Evolutionary conservation across 2,329 filamentous ascomycete species (phyloP).

Genomic region (Aspergillus japonicus): DNA sequence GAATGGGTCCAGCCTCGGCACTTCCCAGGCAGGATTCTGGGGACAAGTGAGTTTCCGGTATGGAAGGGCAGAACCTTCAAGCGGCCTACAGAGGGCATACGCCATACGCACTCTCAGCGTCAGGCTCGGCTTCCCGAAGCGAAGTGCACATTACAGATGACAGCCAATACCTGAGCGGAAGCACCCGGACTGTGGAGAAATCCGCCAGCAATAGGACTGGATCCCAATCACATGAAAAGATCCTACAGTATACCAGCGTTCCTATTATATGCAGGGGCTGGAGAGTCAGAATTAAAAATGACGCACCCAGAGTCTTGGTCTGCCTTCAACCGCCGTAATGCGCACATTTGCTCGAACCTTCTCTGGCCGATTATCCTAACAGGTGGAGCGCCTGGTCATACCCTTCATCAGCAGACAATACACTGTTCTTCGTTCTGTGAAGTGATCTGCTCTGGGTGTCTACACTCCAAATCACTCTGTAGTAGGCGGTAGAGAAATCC

Average conservation of each 20-base stretch:
- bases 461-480: background rate
- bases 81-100: background rate
- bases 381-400: background rate
- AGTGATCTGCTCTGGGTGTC: background rate
- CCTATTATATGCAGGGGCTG: background rate
- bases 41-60: background rate
- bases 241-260: background rate
- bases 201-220: background rate
- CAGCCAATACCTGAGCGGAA: background rate
- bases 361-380: background rate
- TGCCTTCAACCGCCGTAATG: background rate
- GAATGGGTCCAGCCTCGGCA: background rate
- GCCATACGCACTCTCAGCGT: background rate
- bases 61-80: background rate
- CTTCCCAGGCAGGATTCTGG: background rate
- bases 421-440: background rate
- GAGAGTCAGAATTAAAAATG: background rate
- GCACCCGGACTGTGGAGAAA: background rate
- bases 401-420: background rate
- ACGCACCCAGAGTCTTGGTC: background rate
- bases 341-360: background rate
- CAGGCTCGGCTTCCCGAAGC: constrained; percentile 17
- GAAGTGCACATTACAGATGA: constrained; percentile 1
- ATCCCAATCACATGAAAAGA: background rate
- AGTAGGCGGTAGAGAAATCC: background rate